These are phyloP conservation scores for Pseudonitzschia delicatissima DNA, from an alignment of 108 stramenopile genomes.

Conservation along the genomic window DNA sequence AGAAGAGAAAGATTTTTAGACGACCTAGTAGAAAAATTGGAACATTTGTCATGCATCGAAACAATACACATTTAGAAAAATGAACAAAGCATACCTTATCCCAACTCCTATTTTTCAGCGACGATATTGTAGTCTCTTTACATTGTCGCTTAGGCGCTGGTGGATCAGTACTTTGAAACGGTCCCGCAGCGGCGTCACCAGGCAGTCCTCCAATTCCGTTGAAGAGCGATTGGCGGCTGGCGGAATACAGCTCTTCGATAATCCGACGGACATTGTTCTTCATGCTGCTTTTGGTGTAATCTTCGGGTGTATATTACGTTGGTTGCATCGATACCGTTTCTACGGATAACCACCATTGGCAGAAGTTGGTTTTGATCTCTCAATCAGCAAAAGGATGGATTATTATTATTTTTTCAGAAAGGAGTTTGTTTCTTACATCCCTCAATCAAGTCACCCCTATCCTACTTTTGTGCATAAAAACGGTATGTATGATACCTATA, in stretches of 20 bases:
- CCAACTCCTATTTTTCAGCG: slow-evolving; percentile 1
- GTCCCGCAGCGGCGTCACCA: not conserved
- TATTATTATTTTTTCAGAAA: no score
- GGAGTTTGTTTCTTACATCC: no score
- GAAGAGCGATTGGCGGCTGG: slow-evolving; percentile 41
- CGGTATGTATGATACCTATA: no score
- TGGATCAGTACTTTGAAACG: not conserved
- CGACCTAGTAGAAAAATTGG: no score
- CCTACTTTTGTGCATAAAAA: no score
- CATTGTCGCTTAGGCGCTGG: not conserved
- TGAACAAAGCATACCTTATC: slow-evolving; percentile 11
- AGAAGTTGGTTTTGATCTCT: no score
- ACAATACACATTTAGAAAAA: not conserved
- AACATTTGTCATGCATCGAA: not conserved
- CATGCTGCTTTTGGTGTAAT: slow-evolving; percentile 8
- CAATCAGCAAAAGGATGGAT: no score
- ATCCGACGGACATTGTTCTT: slow-evolving; percentile 15
- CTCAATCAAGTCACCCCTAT: no score
- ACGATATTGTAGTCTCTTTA: not conserved
- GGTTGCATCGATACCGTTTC: no score
- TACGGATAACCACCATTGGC: no score
- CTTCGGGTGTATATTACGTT: no score
- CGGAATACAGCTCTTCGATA: slow-evolving; percentile 35
- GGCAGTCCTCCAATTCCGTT: slow-evolving; percentile 10
- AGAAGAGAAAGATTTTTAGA: not conserved